Conservation (phyloP, 371 early-diverging fungal genomes). For the Lichtheimia corymbifera region DNA sequence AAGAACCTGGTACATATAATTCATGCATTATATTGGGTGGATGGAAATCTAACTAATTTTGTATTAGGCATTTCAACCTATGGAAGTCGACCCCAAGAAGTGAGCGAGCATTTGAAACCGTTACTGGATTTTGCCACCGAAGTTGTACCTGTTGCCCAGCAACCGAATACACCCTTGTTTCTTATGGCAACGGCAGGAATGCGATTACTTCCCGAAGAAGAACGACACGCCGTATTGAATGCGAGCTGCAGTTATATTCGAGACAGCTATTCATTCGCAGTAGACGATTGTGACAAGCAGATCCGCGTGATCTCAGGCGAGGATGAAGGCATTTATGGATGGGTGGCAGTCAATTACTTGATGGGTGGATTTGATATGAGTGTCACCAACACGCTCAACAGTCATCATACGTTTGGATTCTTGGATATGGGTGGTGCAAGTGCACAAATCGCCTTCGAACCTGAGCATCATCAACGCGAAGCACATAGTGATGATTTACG, state of each 20-base stretch:
- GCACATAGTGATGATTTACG: constrained; percentile 74
- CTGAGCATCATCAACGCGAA: constrained; percentile 57
- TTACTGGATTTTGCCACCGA: constrained; percentile 79
- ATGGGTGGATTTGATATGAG: constrained; percentile 71
- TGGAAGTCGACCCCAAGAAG: constrained; percentile 52
- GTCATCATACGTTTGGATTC: constrained; percentile 82
- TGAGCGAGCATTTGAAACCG: constrained; percentile 62
- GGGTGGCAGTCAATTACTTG: constrained; percentile 92
- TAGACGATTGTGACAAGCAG: constrained; percentile 68
- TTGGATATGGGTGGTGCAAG: constrained; percentile 92
- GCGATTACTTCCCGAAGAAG: constrained; percentile 68
- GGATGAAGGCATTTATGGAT: constrained; percentile 94
- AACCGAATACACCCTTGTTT: constrained; percentile 76
- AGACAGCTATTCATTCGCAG: constrained; percentile 58
- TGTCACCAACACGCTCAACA: constrained; percentile 29
- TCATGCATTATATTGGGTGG: no score
- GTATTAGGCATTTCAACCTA: constrained; percentile 35
- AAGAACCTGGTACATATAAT: constrained; percentile 59
- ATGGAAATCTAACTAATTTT: no score
- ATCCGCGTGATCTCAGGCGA: constrained; percentile 90
- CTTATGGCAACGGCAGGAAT: constrained; percentile 95
- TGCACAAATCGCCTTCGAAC: constrained; percentile 86
- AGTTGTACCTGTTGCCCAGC: constrained; percentile 66
- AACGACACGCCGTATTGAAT: constrained; percentile 60
- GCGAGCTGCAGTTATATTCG: constrained; percentile 68